Conservation (phyloP, 192 early-diverging fungal species). For the Cetraspora pellucida region DNA sequence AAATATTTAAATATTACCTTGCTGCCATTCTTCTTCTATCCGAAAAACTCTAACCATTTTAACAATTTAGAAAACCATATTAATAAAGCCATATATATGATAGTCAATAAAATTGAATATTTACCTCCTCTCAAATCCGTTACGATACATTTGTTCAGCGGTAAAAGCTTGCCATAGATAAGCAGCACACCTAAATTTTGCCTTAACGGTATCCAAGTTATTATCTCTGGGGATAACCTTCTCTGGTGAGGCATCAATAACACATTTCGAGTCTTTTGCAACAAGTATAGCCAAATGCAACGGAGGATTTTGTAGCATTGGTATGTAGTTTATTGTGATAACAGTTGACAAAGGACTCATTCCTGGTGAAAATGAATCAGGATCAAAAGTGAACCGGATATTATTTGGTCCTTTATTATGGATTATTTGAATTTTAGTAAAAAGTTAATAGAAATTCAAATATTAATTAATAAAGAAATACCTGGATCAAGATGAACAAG, state of each 20-base stretch:
- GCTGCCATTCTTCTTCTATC: conserved; percentile 57
- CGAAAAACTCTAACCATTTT: conserved; percentile 58
- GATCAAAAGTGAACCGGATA: conserved; percentile 54
- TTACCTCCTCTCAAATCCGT: conserved; percentile 61
- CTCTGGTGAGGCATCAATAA: conserved; percentile 64
- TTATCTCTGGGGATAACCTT: conserved; percentile 47
- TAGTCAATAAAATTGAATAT: background rate
- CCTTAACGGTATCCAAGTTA: conserved; percentile 51
- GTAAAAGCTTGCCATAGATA: conserved; percentile 78
- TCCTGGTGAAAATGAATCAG: conserved; percentile 28
- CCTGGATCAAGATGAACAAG: conserved; percentile 62
- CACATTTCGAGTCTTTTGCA: conserved; percentile 57
- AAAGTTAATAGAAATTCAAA: no score
- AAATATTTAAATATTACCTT: background rate
- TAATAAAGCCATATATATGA: background rate
- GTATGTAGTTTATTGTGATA: conserved; percentile 53
- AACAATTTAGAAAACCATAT: background rate
- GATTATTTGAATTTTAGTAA: no score
- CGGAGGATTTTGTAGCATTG: conserved; percentile 58
- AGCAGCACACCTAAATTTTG: conserved; percentile 61
- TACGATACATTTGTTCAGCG: conserved; percentile 68
- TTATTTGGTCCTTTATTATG: conserved; percentile 38
- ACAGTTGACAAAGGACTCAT: conserved; percentile 15
- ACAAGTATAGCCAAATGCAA: conserved; percentile 59
- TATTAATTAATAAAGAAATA: no score